A percentile compares a stretch with the other conserved stretches of the same genome.
Evolutionary conservation across 768 basidiomycete genomes (phyloP).

Genomic region (Rhodotorula sphaerocarpa): DNA sequence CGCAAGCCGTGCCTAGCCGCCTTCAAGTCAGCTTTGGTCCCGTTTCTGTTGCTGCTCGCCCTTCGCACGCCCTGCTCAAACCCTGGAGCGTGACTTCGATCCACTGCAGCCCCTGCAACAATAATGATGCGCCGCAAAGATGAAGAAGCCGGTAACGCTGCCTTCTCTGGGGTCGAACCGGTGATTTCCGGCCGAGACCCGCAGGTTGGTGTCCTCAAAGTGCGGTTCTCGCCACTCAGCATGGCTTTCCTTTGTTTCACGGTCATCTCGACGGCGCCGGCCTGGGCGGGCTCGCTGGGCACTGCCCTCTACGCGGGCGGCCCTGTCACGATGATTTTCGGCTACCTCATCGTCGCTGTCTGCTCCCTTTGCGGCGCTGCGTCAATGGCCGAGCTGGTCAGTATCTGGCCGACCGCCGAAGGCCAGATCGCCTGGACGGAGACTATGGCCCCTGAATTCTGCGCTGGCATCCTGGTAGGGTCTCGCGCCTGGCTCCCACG

Average conservation of each 20-base stretch:
- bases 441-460: not conserved
- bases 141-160: no score
- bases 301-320: not conserved
- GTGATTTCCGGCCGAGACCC: no score
- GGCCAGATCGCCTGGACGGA: slow-evolving; percentile 5
- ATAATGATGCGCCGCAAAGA: no score
- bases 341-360: slow-evolving; percentile 1
- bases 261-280: not conserved
- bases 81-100: no score
- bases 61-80: no score
- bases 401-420: not conserved
- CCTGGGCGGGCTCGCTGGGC: not conserved
- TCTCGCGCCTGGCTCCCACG: not conserved
- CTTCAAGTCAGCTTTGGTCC: no score
- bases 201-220: not conserved
- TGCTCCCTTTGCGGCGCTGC: not conserved
- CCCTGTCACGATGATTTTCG: not conserved
- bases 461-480: not conserved
- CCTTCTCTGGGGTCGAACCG: no score
- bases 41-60: no score
- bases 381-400: slow-evolving; percentile 1
- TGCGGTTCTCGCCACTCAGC: not conserved
- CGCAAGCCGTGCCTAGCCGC: no score
- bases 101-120: no score
- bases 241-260: slow-evolving; percentile 1